Conservation (phyloP, 2,329 filamentous ascomycete species). For the Ascochyta rabiei region DNA sequence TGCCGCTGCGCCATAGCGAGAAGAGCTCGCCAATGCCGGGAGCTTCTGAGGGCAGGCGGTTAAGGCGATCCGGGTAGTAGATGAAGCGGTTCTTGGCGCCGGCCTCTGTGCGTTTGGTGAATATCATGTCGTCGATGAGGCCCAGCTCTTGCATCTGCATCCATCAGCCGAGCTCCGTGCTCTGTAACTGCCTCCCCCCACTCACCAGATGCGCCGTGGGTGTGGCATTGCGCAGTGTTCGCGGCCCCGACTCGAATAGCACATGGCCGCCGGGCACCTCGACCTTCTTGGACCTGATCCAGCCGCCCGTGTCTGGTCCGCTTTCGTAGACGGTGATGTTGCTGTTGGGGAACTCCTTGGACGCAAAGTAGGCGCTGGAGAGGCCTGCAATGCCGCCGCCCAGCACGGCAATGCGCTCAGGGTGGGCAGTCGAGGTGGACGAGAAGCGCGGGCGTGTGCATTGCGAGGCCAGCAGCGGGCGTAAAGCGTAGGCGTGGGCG, state of each 20-base stretch:
- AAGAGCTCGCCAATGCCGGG: constrained; percentile 37
- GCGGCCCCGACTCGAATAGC: constrained; percentile 82
- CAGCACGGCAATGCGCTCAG: constrained; percentile 55
- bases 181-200: not conserved
- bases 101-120: constrained; percentile 57
- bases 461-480: constrained; percentile 27
- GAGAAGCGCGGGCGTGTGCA: constrained; percentile 20
- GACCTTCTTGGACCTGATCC: constrained; percentile 73
- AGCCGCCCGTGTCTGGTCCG: constrained; percentile 74
- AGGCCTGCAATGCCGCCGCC: constrained; percentile 61
- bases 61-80: constrained; percentile 86
- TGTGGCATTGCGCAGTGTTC: constrained; percentile 74
- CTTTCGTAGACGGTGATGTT: constrained; percentile 84
- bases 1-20: constrained; percentile 57
- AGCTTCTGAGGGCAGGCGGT: constrained; percentile 48
- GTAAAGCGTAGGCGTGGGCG: constrained; percentile 4
- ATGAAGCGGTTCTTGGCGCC: constrained; percentile 73
- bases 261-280: constrained; percentile 67
- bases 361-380: constrained; percentile 70
- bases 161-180: constrained; percentile 9
- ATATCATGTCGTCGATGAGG: constrained; percentile 62
- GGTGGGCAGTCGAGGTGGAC: constrained; percentile 33
- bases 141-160: constrained; percentile 63
- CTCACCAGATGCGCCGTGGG: constrained; percentile 74
- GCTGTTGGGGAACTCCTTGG: constrained; percentile 68